These are phyloP conservation scores for Fusarium tuaranense DNA, from an alignment of 2,329 filamentous ascomycete genomes.

Conservation along the genomic window DNA sequence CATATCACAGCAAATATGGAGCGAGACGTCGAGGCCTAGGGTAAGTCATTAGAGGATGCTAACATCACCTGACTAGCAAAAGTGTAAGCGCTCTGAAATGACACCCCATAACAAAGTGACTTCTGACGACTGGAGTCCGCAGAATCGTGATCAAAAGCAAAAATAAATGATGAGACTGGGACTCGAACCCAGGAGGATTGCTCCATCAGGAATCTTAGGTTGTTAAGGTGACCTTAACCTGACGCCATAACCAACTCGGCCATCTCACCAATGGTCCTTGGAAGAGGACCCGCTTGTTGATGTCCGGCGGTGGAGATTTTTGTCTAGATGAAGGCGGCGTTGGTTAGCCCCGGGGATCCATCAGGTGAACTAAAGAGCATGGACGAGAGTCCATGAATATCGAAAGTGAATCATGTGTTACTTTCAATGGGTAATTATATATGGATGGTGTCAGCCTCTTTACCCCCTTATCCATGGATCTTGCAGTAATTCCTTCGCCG, in stretches of 20 bases:
- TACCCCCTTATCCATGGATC: constrained; percentile 39
- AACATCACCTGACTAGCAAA: not conserved
- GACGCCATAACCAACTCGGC: not conserved
- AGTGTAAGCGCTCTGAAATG: not conserved
- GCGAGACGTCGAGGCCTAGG: not conserved
- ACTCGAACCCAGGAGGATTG: not conserved
- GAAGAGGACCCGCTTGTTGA: not conserved
- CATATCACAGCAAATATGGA: not conserved
- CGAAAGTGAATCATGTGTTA: not conserved
- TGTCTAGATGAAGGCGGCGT: not conserved
- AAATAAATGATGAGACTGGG: not conserved
- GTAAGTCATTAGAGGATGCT: not conserved
- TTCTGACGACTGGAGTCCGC: not conserved
- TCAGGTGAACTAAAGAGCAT: not conserved
- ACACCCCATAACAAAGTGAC: not conserved
- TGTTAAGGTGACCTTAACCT: not conserved
- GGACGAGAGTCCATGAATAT: not conserved
- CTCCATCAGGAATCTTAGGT: not conserved
- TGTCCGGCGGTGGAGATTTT: not conserved
- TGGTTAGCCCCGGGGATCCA: not conserved
- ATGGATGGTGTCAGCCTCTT: not conserved
- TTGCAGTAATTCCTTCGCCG: constrained; percentile 38
- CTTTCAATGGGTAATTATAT: not conserved
- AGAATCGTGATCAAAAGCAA: not conserved
- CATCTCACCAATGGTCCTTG: not conserved